phyloP scores from a whole-genome alignment of 163 green algal genomes.

The Scenedesmus sp. region DNA sequence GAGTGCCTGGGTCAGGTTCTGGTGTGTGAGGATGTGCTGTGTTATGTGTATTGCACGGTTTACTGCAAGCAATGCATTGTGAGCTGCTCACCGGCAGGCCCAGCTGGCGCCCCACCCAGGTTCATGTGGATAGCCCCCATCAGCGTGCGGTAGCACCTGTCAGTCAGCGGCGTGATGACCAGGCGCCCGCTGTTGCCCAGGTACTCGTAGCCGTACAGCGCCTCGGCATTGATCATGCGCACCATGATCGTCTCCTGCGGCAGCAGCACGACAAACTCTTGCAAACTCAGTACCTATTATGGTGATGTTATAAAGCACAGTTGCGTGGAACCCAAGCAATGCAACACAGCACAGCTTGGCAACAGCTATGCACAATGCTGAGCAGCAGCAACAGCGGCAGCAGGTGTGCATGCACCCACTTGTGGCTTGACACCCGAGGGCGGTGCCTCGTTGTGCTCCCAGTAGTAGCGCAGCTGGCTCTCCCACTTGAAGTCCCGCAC shows the following conservation, averaged over 20 bases:
- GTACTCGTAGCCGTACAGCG: slow-evolving; percentile 84
- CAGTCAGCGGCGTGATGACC: slow-evolving; percentile 87
- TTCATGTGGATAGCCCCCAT: slow-evolving; percentile 90
- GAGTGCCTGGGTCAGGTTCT: no score
- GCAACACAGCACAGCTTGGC: neutral
- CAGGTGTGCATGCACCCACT: neutral
- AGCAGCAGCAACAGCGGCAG: neutral
- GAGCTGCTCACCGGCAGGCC: slow-evolving; percentile 65
- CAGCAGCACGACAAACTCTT: neutral
- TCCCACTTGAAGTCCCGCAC: slow-evolving; percentile 86
- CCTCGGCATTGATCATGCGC: slow-evolving; percentile 82
- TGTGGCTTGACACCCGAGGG: slow-evolving; percentile 61
- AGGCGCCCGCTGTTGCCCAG: slow-evolving; percentile 81
- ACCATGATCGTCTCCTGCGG: slow-evolving; percentile 65
- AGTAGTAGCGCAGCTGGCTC: slow-evolving; percentile 84
- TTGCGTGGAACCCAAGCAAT: neutral
- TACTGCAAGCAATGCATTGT: neutral
- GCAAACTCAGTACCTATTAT: neutral
- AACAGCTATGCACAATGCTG: neutral
- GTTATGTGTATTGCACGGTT: neutral
- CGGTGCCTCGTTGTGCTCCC: slow-evolving; percentile 79
- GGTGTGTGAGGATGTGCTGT: neutral
- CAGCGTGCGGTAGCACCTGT: slow-evolving; percentile 87
- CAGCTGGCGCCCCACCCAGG: slow-evolving; percentile 82
- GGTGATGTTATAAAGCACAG: neutral